Base-by-base conservation (phyloP, 2,329 filamentous ascomycete species). In the Lachnellula arida region DNA sequence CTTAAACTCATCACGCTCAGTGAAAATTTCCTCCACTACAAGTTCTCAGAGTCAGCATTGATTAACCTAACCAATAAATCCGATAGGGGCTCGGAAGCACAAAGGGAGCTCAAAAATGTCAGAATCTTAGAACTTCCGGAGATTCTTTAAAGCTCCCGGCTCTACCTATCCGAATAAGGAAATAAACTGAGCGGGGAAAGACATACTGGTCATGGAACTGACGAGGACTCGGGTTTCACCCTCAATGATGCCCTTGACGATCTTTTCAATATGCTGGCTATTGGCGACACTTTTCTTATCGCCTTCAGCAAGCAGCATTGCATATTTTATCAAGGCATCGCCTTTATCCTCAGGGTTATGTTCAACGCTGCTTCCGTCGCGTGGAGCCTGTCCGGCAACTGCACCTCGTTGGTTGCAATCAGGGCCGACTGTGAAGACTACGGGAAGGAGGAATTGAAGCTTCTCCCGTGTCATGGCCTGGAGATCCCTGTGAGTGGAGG, bases 381-480 rank as follows among this genome's bases (percentile, higher is more conserved):
- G 57, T 17, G 58, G 60, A 19, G 69, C 60, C n/a, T 68, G 63
- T 28, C 64, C 66, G 4, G 60, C 62, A 35, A 42, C 50, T 7
- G 40, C 55, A 17, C 79, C 80, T 28, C 80, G 75, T 42, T 75
- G 73, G 60, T 87, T 85, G 60, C 93, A 84, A 60, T 91, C 84
- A 0, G 91, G 90, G 14, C 90, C 90, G 57, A 94, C 87, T 39
- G 90, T 94, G 74, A 94, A 94, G 60, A 94, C 88, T 11, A 91
- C 89, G 2, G 89, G 90, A 0, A 94, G 80, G 5, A 85, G 79
- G 70, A 94, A 92, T 61, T 92, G 88, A 3, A 94, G 79, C 71
- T 95, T 95, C 75, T 95, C 91, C 65, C 86, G 84, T 17, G 90
- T 95, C 90, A 95, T 96, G 55, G 90, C 90, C 69, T 92, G 88